Evolutionary conservation across 1,284 basidiomycete genomes (phyloP).

Genomic region (Microstroma glucosiphilum): DNA sequence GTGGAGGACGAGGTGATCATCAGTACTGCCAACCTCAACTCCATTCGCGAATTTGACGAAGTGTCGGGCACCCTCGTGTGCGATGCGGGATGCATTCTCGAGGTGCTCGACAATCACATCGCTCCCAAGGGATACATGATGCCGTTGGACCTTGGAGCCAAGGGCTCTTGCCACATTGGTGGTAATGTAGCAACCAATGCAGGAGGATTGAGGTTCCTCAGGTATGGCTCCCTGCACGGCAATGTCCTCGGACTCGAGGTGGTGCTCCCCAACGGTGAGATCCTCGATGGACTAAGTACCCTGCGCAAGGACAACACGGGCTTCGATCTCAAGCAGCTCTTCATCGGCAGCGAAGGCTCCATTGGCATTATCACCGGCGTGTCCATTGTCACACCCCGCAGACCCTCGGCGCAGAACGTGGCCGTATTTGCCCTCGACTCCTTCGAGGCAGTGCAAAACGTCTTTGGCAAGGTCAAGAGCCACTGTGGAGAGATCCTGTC

Average conservation of each 20-base stretch:
- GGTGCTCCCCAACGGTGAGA: constrained; percentile 88
- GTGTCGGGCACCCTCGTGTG: constrained; percentile 57
- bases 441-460: constrained; percentile 57
- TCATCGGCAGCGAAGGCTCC: constrained; percentile 95
- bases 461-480: constrained; percentile 58
- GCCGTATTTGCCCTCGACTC: constrained; percentile 58
- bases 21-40: constrained; percentile 72
- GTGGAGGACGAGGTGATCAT: constrained; percentile 82
- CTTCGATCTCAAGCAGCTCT: constrained; percentile 97
- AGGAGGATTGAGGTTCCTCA: constrained; percentile 82
- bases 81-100: constrained; percentile 90
- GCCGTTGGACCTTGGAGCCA: constrained; percentile 94
- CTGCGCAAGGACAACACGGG: constrained; percentile 98
- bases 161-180: constrained; percentile 97
- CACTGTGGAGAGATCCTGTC: constrained; percentile 92
- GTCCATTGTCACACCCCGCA: constrained; percentile 86
- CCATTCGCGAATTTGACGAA: constrained; percentile 83
- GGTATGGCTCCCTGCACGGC: constrained; percentile 93
- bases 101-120: constrained; percentile 78
- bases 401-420: constrained; percentile 61
- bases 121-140: constrained; percentile 87
- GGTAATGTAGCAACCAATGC: constrained; percentile 97
- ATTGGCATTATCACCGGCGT: constrained; percentile 92
- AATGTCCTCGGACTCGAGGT: constrained; percentile 95
- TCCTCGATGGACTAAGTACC: constrained; percentile 54